Percentiles rank a stretch among this genome's conserved stretches.
Evolutionary conservation across 176 grass and related monocot genomes (phyloP).

Genomic region (Zizania latifolia): DNA sequence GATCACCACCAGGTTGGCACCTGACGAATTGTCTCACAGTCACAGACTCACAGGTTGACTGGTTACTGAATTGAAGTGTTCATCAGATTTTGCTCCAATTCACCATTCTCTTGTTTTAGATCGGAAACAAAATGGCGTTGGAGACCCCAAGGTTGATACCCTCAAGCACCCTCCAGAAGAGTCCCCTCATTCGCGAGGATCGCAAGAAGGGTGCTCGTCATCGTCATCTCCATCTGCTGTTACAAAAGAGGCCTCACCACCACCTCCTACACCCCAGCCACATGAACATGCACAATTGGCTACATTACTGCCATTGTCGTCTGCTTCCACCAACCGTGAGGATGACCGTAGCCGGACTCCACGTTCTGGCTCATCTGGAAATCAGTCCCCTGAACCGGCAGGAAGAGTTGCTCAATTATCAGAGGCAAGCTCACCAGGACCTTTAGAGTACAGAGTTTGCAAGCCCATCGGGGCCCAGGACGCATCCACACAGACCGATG

Average conservation of each 20-base stretch:
- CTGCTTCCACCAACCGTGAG: conserved; percentile 37
- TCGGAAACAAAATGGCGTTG: conserved; percentile 30
- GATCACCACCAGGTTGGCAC: conserved; percentile 40
- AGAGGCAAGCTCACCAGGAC: conserved; percentile 48
- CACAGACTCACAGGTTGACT: no score
- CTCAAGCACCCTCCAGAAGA: conserved; percentile 39
- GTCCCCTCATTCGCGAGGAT: conserved; percentile 41
- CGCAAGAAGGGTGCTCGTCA: conserved; percentile 39
- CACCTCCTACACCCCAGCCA: conserved; percentile 4
- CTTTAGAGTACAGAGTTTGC: conserved; percentile 54
- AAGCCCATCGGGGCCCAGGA: conserved; percentile 61
- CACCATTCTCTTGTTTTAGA: conserved; percentile 25
- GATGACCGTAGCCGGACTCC: conserved; percentile 35
- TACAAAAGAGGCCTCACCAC: conserved; percentile 35
- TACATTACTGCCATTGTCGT: conserved; percentile 1
- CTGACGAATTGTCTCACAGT: no score
- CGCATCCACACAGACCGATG: conserved; percentile 85
- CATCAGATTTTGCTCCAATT: conserved; percentile 32
- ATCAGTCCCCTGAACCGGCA: conserved; percentile 36
- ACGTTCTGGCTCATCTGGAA: conserved; percentile 41
- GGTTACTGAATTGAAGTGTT: background rate
- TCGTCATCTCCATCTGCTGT: conserved; percentile 34
- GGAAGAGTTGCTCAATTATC: conserved; percentile 38
- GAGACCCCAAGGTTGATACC: conserved; percentile 32
- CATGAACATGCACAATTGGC: conserved; percentile 15